A percentile compares a stretch with the other conserved stretches of the same genome.
Conservation (phyloP, 1,284 basidiomycete species). For the Omphalotus olearius region DNA sequence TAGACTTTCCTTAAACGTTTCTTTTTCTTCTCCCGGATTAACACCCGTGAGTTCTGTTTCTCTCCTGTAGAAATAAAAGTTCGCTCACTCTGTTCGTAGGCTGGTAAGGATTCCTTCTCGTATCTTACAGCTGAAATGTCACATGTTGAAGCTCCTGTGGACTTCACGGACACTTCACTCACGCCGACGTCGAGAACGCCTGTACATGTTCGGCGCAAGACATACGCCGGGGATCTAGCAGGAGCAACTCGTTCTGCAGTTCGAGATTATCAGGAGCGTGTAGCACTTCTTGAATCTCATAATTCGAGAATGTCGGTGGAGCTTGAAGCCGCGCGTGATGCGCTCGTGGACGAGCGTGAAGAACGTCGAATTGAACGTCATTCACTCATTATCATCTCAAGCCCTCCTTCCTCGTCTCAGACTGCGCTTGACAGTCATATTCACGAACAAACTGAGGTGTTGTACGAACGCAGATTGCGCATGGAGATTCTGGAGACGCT, state of each 20-base stretch:
- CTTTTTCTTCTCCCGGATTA: not conserved
- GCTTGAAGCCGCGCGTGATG: constrained; percentile 19
- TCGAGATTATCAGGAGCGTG: constrained; percentile 20
- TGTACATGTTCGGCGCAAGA: constrained; percentile 17
- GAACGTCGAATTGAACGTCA: constrained; percentile 9
- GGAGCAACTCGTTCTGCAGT: constrained; percentile 15
- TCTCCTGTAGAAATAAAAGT: too few relatives aligned
- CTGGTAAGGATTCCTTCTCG: not conserved
- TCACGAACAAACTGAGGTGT: constrained; percentile 17
- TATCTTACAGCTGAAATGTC: not conserved
- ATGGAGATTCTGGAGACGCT: constrained; percentile 21
- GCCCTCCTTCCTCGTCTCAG: constrained; percentile 1
- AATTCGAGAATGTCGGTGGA: constrained; percentile 19
- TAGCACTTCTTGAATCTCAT: constrained; percentile 20
- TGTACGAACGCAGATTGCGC: constrained; percentile 21
- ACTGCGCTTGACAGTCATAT: constrained; percentile 8
- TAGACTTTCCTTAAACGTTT: constrained; percentile 7
- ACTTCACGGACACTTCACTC: too few relatives aligned
- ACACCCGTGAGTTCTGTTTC: too few relatives aligned
- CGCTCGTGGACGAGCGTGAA: constrained; percentile 21
- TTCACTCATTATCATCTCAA: constrained; percentile 11
- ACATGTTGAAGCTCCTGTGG: too few relatives aligned
- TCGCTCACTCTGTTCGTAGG: too few relatives aligned
- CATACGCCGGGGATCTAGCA: constrained; percentile 20
- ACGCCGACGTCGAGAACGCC: constrained; percentile 1